Evolutionary conservation across 495 filamentous ascomycete species (phyloP), one percentile per base, ranked within the genome.

Genomic region (Neurospora sp.): DNA sequence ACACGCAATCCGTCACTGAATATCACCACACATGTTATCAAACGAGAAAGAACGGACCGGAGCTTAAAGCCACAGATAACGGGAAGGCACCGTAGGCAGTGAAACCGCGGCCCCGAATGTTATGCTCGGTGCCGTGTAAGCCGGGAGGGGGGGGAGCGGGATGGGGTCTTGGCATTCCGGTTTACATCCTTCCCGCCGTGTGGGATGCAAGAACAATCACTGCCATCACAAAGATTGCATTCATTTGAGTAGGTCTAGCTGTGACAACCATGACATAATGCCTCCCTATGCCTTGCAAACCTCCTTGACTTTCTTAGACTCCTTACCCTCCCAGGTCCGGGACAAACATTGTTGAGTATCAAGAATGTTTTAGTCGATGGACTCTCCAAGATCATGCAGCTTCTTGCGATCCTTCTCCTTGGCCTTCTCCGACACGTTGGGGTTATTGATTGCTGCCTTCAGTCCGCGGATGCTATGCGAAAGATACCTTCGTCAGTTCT

Each of bases 371-470:
- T 12, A 75, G 20, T 77, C 71, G 10, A 70, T 41, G 12, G 69
- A 35, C 73, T 79, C 78, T 45, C 79, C 78, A 68, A 81, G n/a
- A 0, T 77, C 76, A 3, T 69, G 61, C 69, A 81, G 45, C 71
- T 77, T 79, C 75, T 79, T 72, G 14, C 78, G 74, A 40, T 81
- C 78, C 48, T 71, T 71, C n/a, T 79, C 75, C 71, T 81, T 79
- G 6, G 79, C 79, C 53, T 77, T 74, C 41, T 77, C 74, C 48
- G 75, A 77, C 1, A 77, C 75, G 40, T 77, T 39, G 4, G 75
- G 75, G 72, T 77, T 77, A 12, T 75, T 72, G 42, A 77, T 27
- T n/a, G 75, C 75, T 10, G 75, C 72, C 68, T 74, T 77, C 27
- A 77, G 68, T 37, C 75, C 75, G 3, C 75, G 75, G 16, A 77